phyloP scores from a whole-genome alignment of 1,284 basidiomycete genomes.

The Moniliophthora roreri region DNA sequence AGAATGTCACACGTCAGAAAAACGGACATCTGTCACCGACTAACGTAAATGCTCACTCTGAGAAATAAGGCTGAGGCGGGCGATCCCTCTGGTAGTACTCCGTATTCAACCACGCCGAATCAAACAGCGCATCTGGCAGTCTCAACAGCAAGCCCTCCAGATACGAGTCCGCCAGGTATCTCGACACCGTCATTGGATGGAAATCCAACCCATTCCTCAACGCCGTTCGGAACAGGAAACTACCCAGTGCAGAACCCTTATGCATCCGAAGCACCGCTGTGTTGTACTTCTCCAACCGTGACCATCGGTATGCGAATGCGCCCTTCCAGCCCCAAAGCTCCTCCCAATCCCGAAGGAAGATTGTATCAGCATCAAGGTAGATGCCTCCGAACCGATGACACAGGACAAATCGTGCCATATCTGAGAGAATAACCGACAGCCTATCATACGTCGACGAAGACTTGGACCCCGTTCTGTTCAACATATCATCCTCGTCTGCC shows the following conservation, averaged over 20 bases:
- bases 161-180: conserved; percentile 69
- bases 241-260: conserved; percentile 68
- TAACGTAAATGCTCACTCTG: conserved; percentile 46
- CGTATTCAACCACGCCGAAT: conserved; percentile 79
- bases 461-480: conserved; percentile 65
- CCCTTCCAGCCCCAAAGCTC: conserved; percentile 82
- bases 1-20: conserved; percentile 1
- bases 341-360: conserved; percentile 81
- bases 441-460: conserved; percentile 68
- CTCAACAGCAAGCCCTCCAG: conserved; percentile 65
- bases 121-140: conserved; percentile 76
- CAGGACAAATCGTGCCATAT: conserved; percentile 80
- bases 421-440: conserved; percentile 73
- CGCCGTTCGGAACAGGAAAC: conserved; percentile 76
- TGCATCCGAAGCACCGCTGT: conserved; percentile 77
- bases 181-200: conserved; percentile 76
- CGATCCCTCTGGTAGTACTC: conserved; percentile 77
- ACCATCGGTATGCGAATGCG: conserved; percentile 81
- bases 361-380: conserved; percentile 79
- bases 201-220: conserved; percentile 77
- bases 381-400: conserved; percentile 80
- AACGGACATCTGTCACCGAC: not conserved
- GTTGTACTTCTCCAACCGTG: conserved; percentile 73
- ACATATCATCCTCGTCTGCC: conserved; percentile 45
- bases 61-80: conserved; percentile 79